Conservation (phyloP, 345 rosid species). For the Hevea brasiliensis region DNA sequence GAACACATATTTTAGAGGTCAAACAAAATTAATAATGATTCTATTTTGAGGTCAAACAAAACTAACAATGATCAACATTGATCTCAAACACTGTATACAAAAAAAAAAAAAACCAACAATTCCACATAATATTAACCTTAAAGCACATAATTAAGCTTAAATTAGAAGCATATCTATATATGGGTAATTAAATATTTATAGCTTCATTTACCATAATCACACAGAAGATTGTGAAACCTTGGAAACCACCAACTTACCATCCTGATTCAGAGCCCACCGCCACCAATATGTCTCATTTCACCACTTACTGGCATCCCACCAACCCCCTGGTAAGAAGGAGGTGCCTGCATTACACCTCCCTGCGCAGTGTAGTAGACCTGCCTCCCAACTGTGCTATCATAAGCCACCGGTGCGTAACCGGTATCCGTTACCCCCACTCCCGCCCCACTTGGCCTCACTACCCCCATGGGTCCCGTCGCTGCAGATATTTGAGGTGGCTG, state of each 20-base stretch:
- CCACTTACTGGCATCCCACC: constrained; percentile 47
- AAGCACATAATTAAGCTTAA: constrained; percentile 10
- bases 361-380: constrained; percentile 64
- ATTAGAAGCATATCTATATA: constrained; percentile 15
- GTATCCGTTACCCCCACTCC: constrained; percentile 41
- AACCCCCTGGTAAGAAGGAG: constrained; percentile 55
- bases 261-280: constrained; percentile 30
- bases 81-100: constrained; percentile 15
- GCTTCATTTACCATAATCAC: constrained; percentile 20
- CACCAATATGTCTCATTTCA: constrained; percentile 41
- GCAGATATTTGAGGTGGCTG: constrained; percentile 24
- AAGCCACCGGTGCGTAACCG: constrained; percentile 57
- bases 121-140: not conserved
- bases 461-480: constrained; percentile 27
- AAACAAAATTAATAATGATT: not conserved
- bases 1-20: not conserved
- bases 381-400: constrained; percentile 54
- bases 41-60: not conserved
- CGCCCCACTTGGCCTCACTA: constrained; percentile 40
- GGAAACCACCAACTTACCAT: constrained; percentile 34
- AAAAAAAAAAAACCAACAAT: not conserved
- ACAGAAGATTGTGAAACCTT: constrained; percentile 44
- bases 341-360: constrained; percentile 41
- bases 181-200: not conserved
- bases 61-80: not conserved